Evolutionary conservation across 1,284 basidiomycete genomes (phyloP), one percentile per base, ranked within the genome.

Genomic region (Cutaneotrichosporon spelunceum): DNA sequence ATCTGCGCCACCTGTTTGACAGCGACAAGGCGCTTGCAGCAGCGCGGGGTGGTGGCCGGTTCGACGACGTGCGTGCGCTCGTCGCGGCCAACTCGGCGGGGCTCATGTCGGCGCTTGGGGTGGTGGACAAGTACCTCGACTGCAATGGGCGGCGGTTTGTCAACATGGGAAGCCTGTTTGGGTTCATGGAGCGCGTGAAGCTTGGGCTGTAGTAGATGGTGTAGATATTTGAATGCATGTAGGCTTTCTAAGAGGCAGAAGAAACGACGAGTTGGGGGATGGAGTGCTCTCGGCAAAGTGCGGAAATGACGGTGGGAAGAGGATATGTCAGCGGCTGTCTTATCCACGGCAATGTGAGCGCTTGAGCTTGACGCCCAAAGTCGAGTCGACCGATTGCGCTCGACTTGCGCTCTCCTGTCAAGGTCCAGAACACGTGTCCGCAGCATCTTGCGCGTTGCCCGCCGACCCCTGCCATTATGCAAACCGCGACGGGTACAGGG

Each of bases 141-240:
- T 85, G 87, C 74, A 92, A 88, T 74, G 93, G 90, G 33, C 82
- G 93, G 66, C 83, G 91, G 65, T 96, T 88, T 86, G 90, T 97
- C 27, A 87, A 91, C 68, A 83, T 97, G 78, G 79, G 82, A 57
- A 70, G 80, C 54, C 76, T 96, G 68, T 94, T 93, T 79, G 85
- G 87, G 39, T 90, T 88, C 73, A 88, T 92, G 86, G 75, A 76
- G 65, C 56, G 69, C 55, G 68, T 79, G 23, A 34, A 24, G 33
- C 2, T 55, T 26, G 53, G 13, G 7, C 4, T 27, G 24, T 53
- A 53, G 39, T 29, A 24, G 52, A 26, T n/a, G n/a, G n/a, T n/a
- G 39, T 29, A 24, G 48, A 19, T 27, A 50, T 50, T 13, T 50
- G 26, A 24, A 27, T 30, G 45, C 45, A 47, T 42, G 39, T n/a